Evolutionary conservation across 108 stramenopile species (phyloP), one percentile per base, ranked within the genome.

Genomic region (Cyclotella choctawhatcheeana): DNA sequence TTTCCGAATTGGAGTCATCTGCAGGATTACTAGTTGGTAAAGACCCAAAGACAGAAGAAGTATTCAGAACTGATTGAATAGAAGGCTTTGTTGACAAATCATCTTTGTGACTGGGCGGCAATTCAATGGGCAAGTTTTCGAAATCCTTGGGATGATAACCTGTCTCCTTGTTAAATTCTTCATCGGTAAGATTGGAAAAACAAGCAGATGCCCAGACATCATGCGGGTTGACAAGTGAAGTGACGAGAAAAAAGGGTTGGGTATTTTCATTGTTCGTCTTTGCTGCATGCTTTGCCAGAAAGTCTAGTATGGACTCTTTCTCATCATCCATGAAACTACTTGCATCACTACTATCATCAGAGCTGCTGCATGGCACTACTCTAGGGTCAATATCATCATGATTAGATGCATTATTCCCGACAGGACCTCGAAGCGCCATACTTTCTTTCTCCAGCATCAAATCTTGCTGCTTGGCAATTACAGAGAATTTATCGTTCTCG

Each of bases 171-270:
- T 71, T 58, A 53, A 83, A 83, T 58, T 86, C 85, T 22, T 81
- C 79, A 31, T 62, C 68, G 7, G 85, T 79, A 31, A 76, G 66
- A 26, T 67, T 47, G 16, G 74, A 47, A 67, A 76, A 76, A 45
- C 59, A 61, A 20, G 74, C 44, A 24, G 85, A 83, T 10, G 84
- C 86, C 60, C 82, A 87, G n/a, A 87, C 84, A 69, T 87, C 86
- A 43, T 87, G 86, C 16, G 86, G 86, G 60, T 87, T 87, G 17
- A 87, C 84, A 56, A 87, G 79, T 31, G 82, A 83, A 5, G 79
- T 84, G 6, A 87, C 72, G 12, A 87, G 73, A 43, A 69, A 85
- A 59, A 85, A 87, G 34, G 86, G 86, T 47, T 84, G 54, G 71
- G 26, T 51, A 10, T 47, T 30, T 25, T 52, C 47, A 35, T 47